Evolutionary conservation across 176 grass and related monocot species (phyloP).

Genomic region (bread wheat (Triticum aestivum)): DNA sequence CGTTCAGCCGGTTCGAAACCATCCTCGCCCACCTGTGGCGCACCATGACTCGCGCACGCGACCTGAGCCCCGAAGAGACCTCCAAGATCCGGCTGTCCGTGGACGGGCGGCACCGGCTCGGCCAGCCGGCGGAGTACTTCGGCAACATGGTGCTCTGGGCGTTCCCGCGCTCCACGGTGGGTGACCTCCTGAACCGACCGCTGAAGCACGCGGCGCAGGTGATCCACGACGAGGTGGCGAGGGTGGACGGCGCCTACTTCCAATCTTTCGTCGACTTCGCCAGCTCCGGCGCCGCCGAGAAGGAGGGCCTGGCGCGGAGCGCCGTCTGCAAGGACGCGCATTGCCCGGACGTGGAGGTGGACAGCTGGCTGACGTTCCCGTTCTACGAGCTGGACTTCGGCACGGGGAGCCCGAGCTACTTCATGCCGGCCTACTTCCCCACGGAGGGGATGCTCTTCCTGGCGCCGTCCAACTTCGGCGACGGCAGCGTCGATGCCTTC

Average conservation of each 20-base stretch:
- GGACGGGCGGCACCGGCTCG: constrained; percentile 53
- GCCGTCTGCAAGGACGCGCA: constrained; percentile 44
- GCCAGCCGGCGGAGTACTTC: constrained; percentile 43
- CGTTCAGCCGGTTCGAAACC: constrained; percentile 57
- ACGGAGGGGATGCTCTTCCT: constrained; percentile 64
- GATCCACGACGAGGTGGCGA: constrained; percentile 56
- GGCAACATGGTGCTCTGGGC: constrained; percentile 77
- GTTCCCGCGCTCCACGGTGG: constrained; percentile 40
- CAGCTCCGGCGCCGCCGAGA: constrained; percentile 33
- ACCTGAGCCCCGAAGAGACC: background rate
- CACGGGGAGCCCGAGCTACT: constrained; percentile 55
- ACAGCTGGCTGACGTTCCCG: constrained; percentile 81
- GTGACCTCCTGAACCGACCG: constrained; percentile 38
- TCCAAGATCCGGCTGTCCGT: constrained; percentile 49
- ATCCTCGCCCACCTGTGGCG: constrained; percentile 70
- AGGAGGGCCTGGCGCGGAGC: constrained; percentile 42
- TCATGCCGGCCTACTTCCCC: constrained; percentile 66
- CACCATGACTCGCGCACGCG: constrained; percentile 39
- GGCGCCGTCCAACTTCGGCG: constrained; percentile 51
- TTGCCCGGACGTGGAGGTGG: constrained; percentile 70
- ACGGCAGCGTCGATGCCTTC: constrained; percentile 62
- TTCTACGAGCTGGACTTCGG: constrained; percentile 82
- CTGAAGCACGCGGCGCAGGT: constrained; percentile 53
- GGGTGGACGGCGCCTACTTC: constrained; percentile 70
- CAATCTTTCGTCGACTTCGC: constrained; percentile 77